Base-by-base conservation (phyloP, 225 moss, liverwort and hornwort genomes). In the Antitrichia curtipendula region DNA sequence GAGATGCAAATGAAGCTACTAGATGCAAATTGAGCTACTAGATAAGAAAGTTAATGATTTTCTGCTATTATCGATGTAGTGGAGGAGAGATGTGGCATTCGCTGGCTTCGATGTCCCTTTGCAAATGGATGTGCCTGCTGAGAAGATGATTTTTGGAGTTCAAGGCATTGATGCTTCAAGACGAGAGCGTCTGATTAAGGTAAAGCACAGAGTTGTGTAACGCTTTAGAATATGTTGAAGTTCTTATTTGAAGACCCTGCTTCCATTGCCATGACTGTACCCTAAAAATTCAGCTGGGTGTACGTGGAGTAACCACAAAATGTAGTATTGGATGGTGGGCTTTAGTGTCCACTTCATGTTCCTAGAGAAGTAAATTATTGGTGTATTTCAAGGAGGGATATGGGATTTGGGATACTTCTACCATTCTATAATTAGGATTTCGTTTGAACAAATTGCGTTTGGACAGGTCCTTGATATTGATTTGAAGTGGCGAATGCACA, bases 401-500 rank as follows among this genome's bases (percentile, higher is more conserved):
- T 69, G 57, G 79, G 47, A 21, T 43, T 19, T 69, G 57, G 79
- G 58, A 36, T 68, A 61, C 72, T 60, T 50, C 38, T 32, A 49
- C 10, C 50, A 25, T 81, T 50, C 31, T 60, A 53, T 72, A 17
- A 70, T 28, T 49, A 34, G 40, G 68, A 40, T 68, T 65, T 8
- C 15, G 36, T 45, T 34, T 84, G 52, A 82, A 52, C 16, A 61
- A 41, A 36, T 45, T 65, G 50, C 58, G 40, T 58, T 40, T 78
- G 61, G 61, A 58, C 75, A 90, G 93, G 90, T 99, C 50, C 93
- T 99, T 80, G 98, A 99, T 80, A 96, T 99, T 87, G 98, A 99
- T 88, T 85, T 96, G 34, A 93, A 93, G 78, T 99, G 98, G 98
- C 95, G 96, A 83, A 97, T 99, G 97, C 98, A 99, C 87, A 99